Evolutionary conservation across 2,329 filamentous ascomycete genomes (phyloP).

Genomic region (Xylaria multiplex): DNA sequence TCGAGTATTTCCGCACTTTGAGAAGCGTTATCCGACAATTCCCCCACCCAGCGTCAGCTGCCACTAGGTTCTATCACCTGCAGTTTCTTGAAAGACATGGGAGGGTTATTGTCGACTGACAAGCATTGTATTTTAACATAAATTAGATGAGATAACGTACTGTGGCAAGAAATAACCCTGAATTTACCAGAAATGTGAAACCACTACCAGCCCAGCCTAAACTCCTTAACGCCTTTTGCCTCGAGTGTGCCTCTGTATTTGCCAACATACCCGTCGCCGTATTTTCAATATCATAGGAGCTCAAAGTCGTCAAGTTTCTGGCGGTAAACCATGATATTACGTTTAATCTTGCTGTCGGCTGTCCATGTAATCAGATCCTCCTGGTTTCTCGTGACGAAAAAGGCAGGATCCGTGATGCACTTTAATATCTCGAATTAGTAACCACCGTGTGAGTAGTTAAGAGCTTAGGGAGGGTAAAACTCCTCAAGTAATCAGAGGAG

Average conservation of each 20-base stretch:
- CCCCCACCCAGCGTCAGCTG: no score
- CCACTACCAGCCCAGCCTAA: slow-evolving; percentile 7
- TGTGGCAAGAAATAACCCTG: background rate
- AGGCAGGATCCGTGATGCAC: slow-evolving; percentile 83
- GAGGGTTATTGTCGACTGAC: background rate
- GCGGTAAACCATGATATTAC: slow-evolving; percentile 92
- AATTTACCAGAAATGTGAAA: slow-evolving; percentile 5
- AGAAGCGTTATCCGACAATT: no score
- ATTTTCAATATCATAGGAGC: slow-evolving; percentile 65
- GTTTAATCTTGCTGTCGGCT: slow-evolving; percentile 95
- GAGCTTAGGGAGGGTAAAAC: background rate
- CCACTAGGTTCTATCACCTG: no score
- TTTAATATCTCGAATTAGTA: slow-evolving; percentile 14
- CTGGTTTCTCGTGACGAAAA: slow-evolving; percentile 86
- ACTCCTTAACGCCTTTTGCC: slow-evolving; percentile 42
- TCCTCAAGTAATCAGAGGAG: background rate
- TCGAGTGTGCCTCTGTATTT: slow-evolving; percentile 3
- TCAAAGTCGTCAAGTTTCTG: slow-evolving; percentile 98
- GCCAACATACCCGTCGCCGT: background rate
- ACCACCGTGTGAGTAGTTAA: background rate
- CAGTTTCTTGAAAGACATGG: no score
- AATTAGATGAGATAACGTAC: background rate
- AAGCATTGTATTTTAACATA: background rate
- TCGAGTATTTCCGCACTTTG: background rate
- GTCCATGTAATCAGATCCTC: slow-evolving; percentile 98